A percentile compares a stretch with the other conserved stretches of the same genome.
Conservation (phyloP, 352 stramenopile genomes). For the Phytophthora vignae region DNA sequence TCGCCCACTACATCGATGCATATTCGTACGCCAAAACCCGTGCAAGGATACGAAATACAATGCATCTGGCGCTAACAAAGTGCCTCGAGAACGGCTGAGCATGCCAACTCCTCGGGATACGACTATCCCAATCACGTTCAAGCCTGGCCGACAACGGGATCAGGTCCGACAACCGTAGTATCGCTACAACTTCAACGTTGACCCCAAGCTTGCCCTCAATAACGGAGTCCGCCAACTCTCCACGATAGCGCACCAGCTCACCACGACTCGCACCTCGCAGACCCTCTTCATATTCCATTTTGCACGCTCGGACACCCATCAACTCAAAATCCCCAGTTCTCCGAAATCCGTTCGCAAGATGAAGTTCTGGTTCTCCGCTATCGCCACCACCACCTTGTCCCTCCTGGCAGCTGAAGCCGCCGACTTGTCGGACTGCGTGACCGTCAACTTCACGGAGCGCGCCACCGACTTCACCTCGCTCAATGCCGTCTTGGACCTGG, state of each 20-base stretch:
- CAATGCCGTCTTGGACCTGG: constrained; percentile 42
- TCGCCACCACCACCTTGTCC: background rate
- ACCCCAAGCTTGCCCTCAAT: background rate
- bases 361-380: constrained; percentile 25
- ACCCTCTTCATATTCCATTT: constrained; percentile 14
- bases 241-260: background rate
- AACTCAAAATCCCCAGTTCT: background rate
- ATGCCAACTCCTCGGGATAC: background rate
- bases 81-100: background rate
- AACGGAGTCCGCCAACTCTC: too few species aligned
- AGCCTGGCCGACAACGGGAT: constrained; percentile 8
- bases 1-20: background rate
- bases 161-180: constrained; percentile 24
- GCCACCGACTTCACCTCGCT: constrained; percentile 36
- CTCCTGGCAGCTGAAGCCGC: constrained; percentile 18
- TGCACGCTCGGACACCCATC: background rate
- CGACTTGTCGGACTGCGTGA: constrained; percentile 29
- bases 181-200: constrained; percentile 22
- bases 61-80: too few species aligned
- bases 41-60: background rate
- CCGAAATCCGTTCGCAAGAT: constrained; percentile 8
- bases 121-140: constrained; percentile 7
- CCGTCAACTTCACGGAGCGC: constrained; percentile 39
- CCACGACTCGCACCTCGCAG: constrained; percentile 3
- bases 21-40: too few species aligned